Evolutionary conservation across 345 rosid genomes (phyloP).

Genomic region (Zanthoxylum bungeanum): DNA sequence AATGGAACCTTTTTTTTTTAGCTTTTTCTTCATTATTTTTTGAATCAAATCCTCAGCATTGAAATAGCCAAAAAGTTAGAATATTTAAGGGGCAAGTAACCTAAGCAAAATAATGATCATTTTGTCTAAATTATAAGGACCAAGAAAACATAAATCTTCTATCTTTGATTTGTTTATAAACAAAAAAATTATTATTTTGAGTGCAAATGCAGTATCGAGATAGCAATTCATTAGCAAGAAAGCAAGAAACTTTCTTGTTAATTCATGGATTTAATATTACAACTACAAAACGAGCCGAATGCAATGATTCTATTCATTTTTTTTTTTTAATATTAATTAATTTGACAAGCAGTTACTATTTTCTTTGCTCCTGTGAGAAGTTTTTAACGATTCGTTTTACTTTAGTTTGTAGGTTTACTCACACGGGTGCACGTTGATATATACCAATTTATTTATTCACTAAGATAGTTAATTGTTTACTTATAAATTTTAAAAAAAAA

Average conservation of each 20-base stretch:
- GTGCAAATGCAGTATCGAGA: constrained; percentile 4
- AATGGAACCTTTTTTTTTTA: not conserved
- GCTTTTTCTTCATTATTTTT: too few species aligned
- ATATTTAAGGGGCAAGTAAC: not conserved
- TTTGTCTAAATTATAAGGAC: not conserved
- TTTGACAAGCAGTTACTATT: not conserved
- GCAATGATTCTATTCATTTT: not conserved
- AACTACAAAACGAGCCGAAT: not conserved
- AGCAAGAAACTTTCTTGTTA: not conserved
- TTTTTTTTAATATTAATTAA: not conserved
- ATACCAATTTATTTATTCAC: not conserved
- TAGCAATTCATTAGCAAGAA: not conserved
- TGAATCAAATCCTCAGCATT: too few species aligned
- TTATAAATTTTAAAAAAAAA: too few species aligned
- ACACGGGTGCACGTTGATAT: constrained; percentile 32
- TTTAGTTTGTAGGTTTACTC: constrained; percentile 9
- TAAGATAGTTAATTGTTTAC: not conserved
- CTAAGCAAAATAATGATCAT: not conserved
- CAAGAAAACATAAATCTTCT: not conserved
- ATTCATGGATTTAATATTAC: not conserved
- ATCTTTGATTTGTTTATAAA: not conserved
- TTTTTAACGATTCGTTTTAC: not conserved
- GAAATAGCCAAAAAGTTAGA: not conserved
- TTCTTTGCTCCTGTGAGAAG: not conserved
- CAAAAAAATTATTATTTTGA: not conserved